A percentile compares a stretch with the other conserved stretches of the same genome.
phyloP scores from a whole-genome alignment of 805 yeast species.

The Jamesozyma piceae region DNA sequence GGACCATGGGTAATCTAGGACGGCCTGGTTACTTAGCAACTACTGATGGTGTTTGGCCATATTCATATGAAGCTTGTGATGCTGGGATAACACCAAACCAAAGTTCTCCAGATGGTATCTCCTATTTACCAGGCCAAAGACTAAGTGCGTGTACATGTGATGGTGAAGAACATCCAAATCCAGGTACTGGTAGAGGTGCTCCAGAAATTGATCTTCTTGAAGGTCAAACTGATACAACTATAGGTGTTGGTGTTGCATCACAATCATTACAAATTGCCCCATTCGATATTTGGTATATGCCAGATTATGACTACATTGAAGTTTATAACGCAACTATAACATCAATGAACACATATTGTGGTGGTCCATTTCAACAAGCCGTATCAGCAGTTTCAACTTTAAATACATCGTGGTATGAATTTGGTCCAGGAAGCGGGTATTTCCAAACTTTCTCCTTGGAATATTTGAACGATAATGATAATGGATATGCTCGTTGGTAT shows the following conservation, averaged over 20 bases:
- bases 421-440: constrained; percentile 40
- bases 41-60: constrained; percentile 94
- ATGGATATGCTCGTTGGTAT: constrained; percentile 78
- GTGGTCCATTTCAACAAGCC: constrained; percentile 93
- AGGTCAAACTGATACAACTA: constrained; percentile 57
- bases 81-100: constrained; percentile 94
- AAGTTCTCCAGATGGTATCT: constrained; percentile 80
- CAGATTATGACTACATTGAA: constrained; percentile 75
- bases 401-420: constrained; percentile 75
- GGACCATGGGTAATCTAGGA: constrained; percentile 90
- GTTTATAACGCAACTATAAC: constrained; percentile 62
- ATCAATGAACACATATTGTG: constrained; percentile 77
- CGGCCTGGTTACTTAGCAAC: constrained; percentile 84
- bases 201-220: constrained; percentile 92
- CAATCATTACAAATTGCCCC: constrained; percentile 94
- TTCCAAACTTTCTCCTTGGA: constrained; percentile 76
- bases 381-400: constrained; percentile 73
- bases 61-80: constrained; percentile 77
- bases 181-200: constrained; percentile 85
- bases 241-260: constrained; percentile 65
- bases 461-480: constrained; percentile 56
- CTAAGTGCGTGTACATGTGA: constrained; percentile 70
- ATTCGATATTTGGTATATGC: constrained; percentile 86
- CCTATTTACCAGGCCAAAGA: constrained; percentile 77
- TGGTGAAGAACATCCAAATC: constrained; percentile 80